phyloP scores from a whole-genome alignment of 108 stramenopile species.

The Phaeodactylum tricornutum region DNA sequence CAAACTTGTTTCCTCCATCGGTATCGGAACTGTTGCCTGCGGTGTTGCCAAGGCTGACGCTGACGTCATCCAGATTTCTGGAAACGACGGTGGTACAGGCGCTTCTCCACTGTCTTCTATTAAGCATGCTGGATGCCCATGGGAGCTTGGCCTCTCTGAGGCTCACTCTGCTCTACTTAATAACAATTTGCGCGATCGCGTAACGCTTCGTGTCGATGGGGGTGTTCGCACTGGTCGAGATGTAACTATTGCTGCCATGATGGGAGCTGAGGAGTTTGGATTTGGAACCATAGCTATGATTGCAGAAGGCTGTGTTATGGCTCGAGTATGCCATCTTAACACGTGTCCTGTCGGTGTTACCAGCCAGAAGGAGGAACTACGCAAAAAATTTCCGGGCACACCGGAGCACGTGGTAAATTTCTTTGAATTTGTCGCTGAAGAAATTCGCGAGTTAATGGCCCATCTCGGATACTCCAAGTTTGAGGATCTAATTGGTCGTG shows the following conservation, averaged over 20 bases:
- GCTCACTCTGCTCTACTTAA: constrained; percentile 81
- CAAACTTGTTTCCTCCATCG: constrained; percentile 95
- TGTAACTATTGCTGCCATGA: constrained; percentile 81
- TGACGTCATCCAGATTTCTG: constrained; percentile 90
- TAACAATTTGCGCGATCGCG: constrained; percentile 85
- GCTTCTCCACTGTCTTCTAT: constrained; percentile 88
- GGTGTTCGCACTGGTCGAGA: constrained; percentile 88
- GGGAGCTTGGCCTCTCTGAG: constrained; percentile 90
- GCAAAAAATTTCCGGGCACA: constrained; percentile 92
- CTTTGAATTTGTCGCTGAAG: constrained; percentile 91
- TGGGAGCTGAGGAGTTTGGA: constrained; percentile 90
- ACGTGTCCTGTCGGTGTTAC: constrained; percentile 95
- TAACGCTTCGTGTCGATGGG: constrained; percentile 84
- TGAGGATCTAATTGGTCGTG: constrained; percentile 90
- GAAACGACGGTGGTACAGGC: constrained; percentile 91
- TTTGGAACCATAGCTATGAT: constrained; percentile 95
- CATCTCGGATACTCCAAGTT: constrained; percentile 86
- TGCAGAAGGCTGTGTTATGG: constrained; percentile 94
- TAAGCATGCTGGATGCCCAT: constrained; percentile 88
- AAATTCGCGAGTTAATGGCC: constrained; percentile 77
- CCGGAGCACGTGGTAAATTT: constrained; percentile 97
- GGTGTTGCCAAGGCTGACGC: constrained; percentile 95
- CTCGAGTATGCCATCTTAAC: constrained; percentile 93
- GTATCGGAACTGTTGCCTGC: constrained; percentile 93
- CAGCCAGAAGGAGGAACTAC: constrained; percentile 91